Evolutionary conservation across 1,284 basidiomycete species (phyloP).

Genomic region (Rhodotorula sp.): DNA sequence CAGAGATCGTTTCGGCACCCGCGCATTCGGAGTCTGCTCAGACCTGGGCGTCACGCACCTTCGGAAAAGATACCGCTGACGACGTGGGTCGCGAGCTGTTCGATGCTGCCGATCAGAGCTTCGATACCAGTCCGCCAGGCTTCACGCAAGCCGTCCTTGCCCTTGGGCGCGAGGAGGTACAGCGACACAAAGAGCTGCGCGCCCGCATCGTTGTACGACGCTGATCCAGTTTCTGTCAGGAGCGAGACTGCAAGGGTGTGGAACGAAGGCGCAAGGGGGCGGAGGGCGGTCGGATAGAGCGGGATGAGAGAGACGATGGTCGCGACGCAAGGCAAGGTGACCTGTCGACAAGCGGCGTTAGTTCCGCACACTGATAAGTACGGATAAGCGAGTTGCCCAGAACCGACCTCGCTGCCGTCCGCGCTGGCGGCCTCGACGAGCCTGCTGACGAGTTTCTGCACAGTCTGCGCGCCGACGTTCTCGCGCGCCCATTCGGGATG

Average conservation of each 20-base stretch:
- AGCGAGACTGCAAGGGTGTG: slow-evolving; percentile 32
- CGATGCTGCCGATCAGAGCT: slow-evolving; percentile 28
- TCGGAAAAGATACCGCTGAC: slow-evolving; percentile 31
- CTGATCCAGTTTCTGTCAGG: background rate
- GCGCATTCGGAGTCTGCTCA: background rate
- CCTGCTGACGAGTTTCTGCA: slow-evolving; percentile 26
- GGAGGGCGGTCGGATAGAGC: slow-evolving; percentile 37
- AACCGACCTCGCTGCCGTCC: slow-evolving; percentile 10
- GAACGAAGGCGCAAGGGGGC: slow-evolving; percentile 26
- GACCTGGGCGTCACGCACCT: slow-evolving; percentile 10
- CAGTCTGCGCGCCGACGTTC: slow-evolving; percentile 33
- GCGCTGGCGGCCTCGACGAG: slow-evolving; percentile 21
- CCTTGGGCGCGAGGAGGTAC: slow-evolving; percentile 39
- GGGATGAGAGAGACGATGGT: slow-evolving; percentile 31
- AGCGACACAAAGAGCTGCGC: slow-evolving; percentile 34
- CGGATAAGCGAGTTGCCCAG: no score
- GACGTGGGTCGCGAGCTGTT: slow-evolving; percentile 12
- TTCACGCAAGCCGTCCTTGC: slow-evolving; percentile 33
- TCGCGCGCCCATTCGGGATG: slow-evolving; percentile 41
- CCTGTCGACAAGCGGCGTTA: slow-evolving; percentile 7
- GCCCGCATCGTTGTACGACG: slow-evolving; percentile 9
- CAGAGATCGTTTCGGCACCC: background rate
- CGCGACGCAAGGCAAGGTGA: slow-evolving; percentile 20
- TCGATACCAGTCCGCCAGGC: slow-evolving; percentile 36
- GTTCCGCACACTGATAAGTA: background rate